phyloP scores from a whole-genome alignment of 2,329 filamentous ascomycete genomes.

The Neopestalotiopsis clavispora region DNA sequence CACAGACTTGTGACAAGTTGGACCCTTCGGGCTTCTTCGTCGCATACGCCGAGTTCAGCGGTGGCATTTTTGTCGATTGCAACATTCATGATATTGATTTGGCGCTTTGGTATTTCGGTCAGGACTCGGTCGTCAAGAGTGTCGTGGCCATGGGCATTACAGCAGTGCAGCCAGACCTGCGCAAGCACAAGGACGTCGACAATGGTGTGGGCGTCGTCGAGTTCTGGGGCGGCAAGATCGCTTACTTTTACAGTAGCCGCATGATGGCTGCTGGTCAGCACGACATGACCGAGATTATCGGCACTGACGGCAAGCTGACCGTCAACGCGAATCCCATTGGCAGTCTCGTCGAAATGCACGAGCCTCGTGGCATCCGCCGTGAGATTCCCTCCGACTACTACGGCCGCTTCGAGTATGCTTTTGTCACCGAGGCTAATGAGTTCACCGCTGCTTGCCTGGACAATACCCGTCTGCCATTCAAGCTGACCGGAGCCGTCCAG shows the following conservation, averaged over 20 bases:
- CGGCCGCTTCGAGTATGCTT: slow-evolving; percentile 65
- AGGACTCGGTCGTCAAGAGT: slow-evolving; percentile 57
- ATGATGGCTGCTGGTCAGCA: slow-evolving; percentile 74
- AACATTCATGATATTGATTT: slow-evolving; percentile 74
- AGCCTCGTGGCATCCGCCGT: slow-evolving; percentile 56
- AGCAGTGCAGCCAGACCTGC: slow-evolving; percentile 62
- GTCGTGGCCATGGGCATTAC: slow-evolving; percentile 62
- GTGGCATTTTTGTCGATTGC: slow-evolving; percentile 74
- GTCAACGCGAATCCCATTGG: slow-evolving; percentile 63
- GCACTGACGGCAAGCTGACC: slow-evolving; percentile 66
- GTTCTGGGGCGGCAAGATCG: slow-evolving; percentile 67
- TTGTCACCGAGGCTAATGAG: slow-evolving; percentile 67
- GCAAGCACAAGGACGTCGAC: slow-evolving; percentile 63
- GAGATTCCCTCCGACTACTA: slow-evolving; percentile 68
- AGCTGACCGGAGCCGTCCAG: slow-evolving; percentile 60
- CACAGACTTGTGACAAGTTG: slow-evolving; percentile 70
- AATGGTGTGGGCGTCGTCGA: slow-evolving; percentile 69
- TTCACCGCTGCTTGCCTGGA: slow-evolving; percentile 66
- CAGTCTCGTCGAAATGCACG: slow-evolving; percentile 60
- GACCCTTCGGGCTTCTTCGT: slow-evolving; percentile 72
- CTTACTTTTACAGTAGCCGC: slow-evolving; percentile 65
- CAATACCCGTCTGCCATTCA: slow-evolving; percentile 57
- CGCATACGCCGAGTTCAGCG: slow-evolving; percentile 66
- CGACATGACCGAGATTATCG: slow-evolving; percentile 70
- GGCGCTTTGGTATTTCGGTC: slow-evolving; percentile 66